Percentiles rank a stretch among this genome's conserved stretches.
Conservation (phyloP, 768 basidiomycete species). For the Russula olivacea region DNA sequence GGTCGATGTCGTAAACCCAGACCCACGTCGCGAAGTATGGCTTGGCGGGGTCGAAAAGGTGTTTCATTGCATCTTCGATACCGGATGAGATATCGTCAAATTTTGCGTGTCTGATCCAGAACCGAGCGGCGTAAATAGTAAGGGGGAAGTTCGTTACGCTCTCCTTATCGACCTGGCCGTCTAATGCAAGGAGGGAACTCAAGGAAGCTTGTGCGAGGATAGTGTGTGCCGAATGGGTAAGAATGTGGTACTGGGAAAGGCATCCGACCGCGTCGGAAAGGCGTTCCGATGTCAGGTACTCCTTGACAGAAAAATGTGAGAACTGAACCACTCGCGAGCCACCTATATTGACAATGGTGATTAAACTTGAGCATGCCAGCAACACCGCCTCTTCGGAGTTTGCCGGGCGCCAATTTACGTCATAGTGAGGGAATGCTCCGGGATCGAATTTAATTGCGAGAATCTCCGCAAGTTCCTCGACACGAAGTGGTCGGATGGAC, state of each 20-base stretch:
- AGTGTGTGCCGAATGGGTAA: neutral
- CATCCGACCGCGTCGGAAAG: neutral
- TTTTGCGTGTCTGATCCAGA: neutral
- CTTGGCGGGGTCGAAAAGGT: neutral
- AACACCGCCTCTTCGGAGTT: neutral
- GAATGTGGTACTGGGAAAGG: neutral
- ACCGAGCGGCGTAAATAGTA: neutral
- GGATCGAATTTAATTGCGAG: neutral
- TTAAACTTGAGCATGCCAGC: neutral
- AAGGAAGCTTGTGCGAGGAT: neutral
- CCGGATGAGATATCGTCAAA: neutral
- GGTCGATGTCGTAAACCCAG: neutral
- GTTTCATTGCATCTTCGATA: neutral
- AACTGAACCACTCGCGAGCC: neutral
- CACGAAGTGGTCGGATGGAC: neutral
- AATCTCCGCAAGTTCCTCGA: neutral
- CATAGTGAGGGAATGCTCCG: neutral
- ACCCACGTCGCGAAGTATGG: neutral
- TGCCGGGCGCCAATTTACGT: neutral
- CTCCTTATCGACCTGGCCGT: neutral
- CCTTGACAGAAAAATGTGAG: neutral
- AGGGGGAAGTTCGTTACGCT: neutral
- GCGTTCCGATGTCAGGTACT: neutral
- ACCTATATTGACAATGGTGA: neutral
- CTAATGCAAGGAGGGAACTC: neutral